Conservation (phyloP, 192 early-diverging fungal species). For the Helicostylum pulchrum region DNA sequence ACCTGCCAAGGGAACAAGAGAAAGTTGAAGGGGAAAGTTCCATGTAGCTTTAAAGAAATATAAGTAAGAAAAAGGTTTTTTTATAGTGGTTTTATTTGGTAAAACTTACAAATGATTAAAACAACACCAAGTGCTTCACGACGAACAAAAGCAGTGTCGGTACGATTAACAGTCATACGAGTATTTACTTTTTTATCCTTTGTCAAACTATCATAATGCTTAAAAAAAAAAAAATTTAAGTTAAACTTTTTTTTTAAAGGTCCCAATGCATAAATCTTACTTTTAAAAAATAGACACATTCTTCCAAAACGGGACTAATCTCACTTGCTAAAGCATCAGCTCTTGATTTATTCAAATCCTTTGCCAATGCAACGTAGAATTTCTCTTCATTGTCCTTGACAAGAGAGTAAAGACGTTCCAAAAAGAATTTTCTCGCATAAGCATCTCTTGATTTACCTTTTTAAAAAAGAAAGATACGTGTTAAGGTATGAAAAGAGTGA, state of each 20-base stretch:
- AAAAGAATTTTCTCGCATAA: constrained; percentile 8
- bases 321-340: constrained; percentile 57
- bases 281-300: constrained; percentile 38
- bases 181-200: constrained; percentile 41
- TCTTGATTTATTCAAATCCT: constrained; percentile 57
- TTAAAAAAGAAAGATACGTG: neutral
- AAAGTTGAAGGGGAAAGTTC: constrained; percentile 51
- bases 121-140: constrained; percentile 78
- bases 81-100: neutral
- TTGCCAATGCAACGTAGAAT: constrained; percentile 50
- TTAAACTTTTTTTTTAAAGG: neutral
- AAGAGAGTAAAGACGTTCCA: constrained; percentile 56
- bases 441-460: constrained; percentile 10
- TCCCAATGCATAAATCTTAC: constrained; percentile 14
- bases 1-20: constrained; percentile 42
- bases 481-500: neutral
- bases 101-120: constrained; percentile 56
- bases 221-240: too few species aligned
- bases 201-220: constrained; percentile 58
- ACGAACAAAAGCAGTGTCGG: constrained; percentile 54
- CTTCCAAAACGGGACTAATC: constrained; percentile 44
- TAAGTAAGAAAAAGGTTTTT: neutral
- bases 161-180: constrained; percentile 35
- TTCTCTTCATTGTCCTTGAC: constrained; percentile 57
- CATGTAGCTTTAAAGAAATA: constrained; percentile 24